phyloP scores from a whole-genome alignment of 495 filamentous ascomycete species.

The Lasiosphaeria hispida region DNA sequence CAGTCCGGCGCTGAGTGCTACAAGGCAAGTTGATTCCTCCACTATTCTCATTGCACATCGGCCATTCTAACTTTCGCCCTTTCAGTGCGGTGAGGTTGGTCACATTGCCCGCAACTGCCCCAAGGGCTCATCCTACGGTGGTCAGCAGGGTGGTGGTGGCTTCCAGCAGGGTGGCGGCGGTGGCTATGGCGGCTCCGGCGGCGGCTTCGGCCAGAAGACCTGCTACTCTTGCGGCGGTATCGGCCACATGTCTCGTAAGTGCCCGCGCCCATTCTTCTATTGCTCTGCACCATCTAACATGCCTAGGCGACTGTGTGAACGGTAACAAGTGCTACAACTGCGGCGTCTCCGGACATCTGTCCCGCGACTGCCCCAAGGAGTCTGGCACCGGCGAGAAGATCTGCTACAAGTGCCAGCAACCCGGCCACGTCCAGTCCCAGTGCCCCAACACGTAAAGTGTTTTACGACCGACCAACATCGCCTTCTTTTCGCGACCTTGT shows the following conservation, averaged over 20 bases:
- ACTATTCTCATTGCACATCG: background rate
- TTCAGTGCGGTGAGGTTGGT: conserved; percentile 82
- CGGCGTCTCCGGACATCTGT: conserved; percentile 90
- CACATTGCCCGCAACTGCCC: conserved; percentile 97
- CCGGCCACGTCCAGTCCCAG: conserved; percentile 89
- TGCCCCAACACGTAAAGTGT: conserved; percentile 64
- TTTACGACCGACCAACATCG: conserved; percentile 1
- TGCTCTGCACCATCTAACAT: background rate
- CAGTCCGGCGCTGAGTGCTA: conserved; percentile 70
- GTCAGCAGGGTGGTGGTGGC: conserved; percentile 37
- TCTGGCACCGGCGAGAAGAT: conserved; percentile 78
- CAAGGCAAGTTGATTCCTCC: conserved; percentile 55
- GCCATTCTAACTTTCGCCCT: conserved; percentile 1
- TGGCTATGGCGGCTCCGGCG: conserved; percentile 50
- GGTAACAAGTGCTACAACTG: conserved; percentile 99
- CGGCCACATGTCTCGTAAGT: conserved; percentile 87
- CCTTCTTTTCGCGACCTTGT: conserved; percentile 19
- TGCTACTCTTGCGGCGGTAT: conserved; percentile 56
- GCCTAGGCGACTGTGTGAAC: conserved; percentile 82
- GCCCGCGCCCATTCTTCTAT: background rate
- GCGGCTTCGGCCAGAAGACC: conserved; percentile 64
- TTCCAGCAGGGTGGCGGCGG: conserved; percentile 44
- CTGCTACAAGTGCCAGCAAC: conserved; percentile 99
- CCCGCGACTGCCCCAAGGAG: conserved; percentile 92
- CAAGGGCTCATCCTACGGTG: conserved; percentile 52